phyloP scores from a whole-genome alignment of 805 yeast species.

The Lachancea sp. region DNA sequence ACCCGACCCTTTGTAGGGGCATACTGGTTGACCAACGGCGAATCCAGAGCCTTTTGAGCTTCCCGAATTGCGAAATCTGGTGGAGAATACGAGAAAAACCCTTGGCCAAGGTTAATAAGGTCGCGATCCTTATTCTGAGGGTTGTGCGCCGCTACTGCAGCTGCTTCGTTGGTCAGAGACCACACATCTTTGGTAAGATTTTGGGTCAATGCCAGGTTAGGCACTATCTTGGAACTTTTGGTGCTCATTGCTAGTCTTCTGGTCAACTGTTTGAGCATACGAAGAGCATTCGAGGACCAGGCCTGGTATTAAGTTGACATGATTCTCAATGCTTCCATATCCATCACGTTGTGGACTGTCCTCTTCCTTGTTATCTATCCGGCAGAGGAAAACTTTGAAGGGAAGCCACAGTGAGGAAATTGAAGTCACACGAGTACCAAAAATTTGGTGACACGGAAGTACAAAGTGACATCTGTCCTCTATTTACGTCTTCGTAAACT shows the following conservation, averaged over 20 bases:
- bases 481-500: too few species aligned
- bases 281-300: background rate
- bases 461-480: too few species aligned
- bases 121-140: conserved; percentile 57
- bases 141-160: conserved; percentile 63
- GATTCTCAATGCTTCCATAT: background rate
- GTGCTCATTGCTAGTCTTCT: conserved; percentile 13
- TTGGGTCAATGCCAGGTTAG: conserved; percentile 46
- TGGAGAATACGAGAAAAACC: conserved; percentile 93
- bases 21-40: conserved; percentile 80
- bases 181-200: conserved; percentile 83
- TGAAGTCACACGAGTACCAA: too few species aligned
- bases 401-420: background rate
- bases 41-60: conserved; percentile 65
- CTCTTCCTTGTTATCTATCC: too few species aligned
- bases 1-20: conserved; percentile 89
- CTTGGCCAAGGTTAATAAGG: conserved; percentile 89
- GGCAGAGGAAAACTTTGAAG: too few species aligned
- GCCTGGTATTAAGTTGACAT: background rate
- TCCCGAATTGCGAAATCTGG: conserved; percentile 89
- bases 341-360: too few species aligned
- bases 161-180: conserved; percentile 92
- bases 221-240: conserved; percentile 15
- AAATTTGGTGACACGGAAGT: too few species aligned
- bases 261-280: conserved; percentile 10